phyloP scores from a whole-genome alignment of 2,329 filamentous ascomycete genomes.

The Lachnellula arida region DNA sequence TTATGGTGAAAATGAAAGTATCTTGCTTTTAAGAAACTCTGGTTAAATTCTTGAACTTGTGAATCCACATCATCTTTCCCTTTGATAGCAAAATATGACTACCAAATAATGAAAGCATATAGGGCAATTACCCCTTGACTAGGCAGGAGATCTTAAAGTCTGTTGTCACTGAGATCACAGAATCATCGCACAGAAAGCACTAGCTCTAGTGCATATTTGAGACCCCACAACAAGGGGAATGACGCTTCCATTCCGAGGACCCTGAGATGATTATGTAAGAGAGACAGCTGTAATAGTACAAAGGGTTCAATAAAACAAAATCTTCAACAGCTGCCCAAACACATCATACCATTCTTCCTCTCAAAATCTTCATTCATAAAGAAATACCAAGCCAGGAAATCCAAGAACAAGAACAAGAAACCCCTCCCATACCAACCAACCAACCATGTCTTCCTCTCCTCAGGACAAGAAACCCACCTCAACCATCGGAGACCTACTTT shows the following conservation, averaged over 20 bases:
- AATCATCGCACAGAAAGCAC: not conserved
- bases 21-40: too few relatives aligned
- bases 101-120: not conserved
- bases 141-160: not conserved
- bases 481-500: constrained; percentile 1
- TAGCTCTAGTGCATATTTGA: not conserved
- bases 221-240: not conserved
- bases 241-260: not conserved
- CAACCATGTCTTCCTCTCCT: not conserved
- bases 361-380: not conserved
- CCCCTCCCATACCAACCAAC: not conserved
- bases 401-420: not conserved
- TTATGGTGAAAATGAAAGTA: too few relatives aligned
- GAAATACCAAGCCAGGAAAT: not conserved
- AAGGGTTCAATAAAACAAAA: too few relatives aligned
- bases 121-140: too few relatives aligned
- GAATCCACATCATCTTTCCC: too few relatives aligned
- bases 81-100: too few relatives aligned
- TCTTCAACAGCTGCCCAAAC: not conserved
- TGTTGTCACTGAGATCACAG: not conserved
- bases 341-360: not conserved
- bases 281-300: not conserved
- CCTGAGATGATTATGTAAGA: not conserved
- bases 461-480: not conserved
- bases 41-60: too few relatives aligned